These are phyloP conservation scores for Hymenotorrendiella dingleyae DNA, from an alignment of 2,329 filamentous ascomycete species.

Conservation along the genomic window DNA sequence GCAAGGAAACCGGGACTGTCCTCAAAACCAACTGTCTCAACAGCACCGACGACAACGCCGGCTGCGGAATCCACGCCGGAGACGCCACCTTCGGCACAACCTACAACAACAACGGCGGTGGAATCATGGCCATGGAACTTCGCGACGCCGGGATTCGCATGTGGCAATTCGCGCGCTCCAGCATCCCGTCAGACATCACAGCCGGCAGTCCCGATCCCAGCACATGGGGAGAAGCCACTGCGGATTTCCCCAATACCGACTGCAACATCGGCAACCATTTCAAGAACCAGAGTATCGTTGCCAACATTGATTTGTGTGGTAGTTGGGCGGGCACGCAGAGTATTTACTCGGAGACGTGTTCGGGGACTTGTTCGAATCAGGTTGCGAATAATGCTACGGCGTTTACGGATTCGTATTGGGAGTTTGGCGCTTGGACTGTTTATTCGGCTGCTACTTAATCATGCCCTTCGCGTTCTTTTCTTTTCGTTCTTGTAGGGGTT, in stretches of 20 bases:
- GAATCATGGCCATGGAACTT: conserved; percentile 44
- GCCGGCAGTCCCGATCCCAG: conserved; percentile 37
- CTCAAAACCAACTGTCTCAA: conserved; percentile 41
- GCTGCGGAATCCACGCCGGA: conserved; percentile 38
- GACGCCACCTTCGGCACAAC: conserved; percentile 41
- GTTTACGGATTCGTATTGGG: conserved; percentile 28
- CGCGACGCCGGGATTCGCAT: conserved; percentile 40
- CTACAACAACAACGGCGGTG: conserved; percentile 46
- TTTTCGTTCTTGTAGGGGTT: no score
- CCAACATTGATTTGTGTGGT: conserved; percentile 82
- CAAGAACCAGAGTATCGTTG: conserved; percentile 66
- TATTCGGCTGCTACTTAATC: conserved; percentile 17
- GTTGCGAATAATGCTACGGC: conserved; percentile 27
- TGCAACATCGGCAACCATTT: conserved; percentile 72
- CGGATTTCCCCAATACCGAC: conserved; percentile 42
- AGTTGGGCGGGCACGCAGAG: conserved; percentile 67
- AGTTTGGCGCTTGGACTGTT: conserved; percentile 25
- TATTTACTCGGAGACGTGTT: conserved; percentile 25
- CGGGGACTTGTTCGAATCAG: conserved; percentile 20
- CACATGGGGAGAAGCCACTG: conserved; percentile 40
- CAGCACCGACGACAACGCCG: conserved; percentile 34
- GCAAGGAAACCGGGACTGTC: background rate
- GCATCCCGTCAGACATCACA: conserved; percentile 40
- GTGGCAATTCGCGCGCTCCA: conserved; percentile 43
- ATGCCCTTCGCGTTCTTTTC: no score